phyloP scores from a whole-genome alignment of 768 basidiomycete species.

The Amanita molliuscula region DNA sequence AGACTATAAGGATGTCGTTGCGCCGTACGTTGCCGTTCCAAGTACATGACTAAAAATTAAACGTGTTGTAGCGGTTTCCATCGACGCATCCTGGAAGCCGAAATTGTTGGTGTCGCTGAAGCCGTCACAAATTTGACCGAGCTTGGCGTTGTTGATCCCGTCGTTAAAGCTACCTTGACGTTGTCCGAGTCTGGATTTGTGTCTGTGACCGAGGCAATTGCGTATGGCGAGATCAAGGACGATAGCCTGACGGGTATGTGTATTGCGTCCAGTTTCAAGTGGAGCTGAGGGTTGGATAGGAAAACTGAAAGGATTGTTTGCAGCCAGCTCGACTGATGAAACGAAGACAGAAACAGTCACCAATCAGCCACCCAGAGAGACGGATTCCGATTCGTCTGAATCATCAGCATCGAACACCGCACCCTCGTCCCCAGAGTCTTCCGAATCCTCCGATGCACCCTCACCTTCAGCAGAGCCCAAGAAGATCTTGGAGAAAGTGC shows the following conservation, averaged over 20 bases:
- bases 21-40: conserved; percentile 36
- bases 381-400: conserved; percentile 16
- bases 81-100: conserved; percentile 61
- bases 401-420: conserved; percentile 21
- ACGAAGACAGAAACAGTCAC: conserved; percentile 29
- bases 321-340: conserved; percentile 31
- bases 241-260: conserved; percentile 61
- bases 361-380: conserved; percentile 32
- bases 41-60: neutral
- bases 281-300: conserved; percentile 27
- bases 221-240: conserved; percentile 74
- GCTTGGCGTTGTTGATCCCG: conserved; percentile 68
- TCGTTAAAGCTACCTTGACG: conserved; percentile 76
- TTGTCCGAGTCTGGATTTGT: conserved; percentile 85
- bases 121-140: conserved; percentile 80
- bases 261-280: neutral
- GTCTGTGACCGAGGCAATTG: conserved; percentile 68
- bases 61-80: conserved; percentile 49
- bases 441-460: conserved; percentile 14
- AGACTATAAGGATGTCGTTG: conserved; percentile 57
- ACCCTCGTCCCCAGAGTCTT: conserved; percentile 15
- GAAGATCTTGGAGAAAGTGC: conserved; percentile 34
- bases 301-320: conserved; percentile 83
- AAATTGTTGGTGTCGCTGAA: conserved; percentile 61
- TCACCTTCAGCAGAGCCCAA: conserved; percentile 26